These are phyloP conservation scores for Prunus salicina DNA, from an alignment of 306 rosid species.

Conservation along the genomic window DNA sequence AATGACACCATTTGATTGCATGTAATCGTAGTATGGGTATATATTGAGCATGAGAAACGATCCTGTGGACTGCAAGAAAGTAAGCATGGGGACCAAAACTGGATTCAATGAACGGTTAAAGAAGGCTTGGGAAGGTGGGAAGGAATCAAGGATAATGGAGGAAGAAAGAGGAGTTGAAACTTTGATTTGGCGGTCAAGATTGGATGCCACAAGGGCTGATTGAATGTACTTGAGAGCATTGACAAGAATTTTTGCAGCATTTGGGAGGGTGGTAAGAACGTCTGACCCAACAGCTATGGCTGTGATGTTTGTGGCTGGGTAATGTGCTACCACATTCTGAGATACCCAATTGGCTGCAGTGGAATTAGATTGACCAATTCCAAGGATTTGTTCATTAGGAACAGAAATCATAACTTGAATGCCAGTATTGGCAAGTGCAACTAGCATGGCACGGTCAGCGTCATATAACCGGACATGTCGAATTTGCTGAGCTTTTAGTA, in stretches of 20 bases:
- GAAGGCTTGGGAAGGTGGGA: slow-evolving; percentile 93
- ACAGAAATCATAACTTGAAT: slow-evolving; percentile 68
- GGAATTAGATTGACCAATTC: slow-evolving; percentile 76
- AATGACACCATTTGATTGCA: slow-evolving; percentile 75
- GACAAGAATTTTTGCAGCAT: slow-evolving; percentile 70
- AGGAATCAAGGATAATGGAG: slow-evolving; percentile 73
- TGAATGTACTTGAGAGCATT: slow-evolving; percentile 69
- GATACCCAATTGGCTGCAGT: slow-evolving; percentile 83
- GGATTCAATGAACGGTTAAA: slow-evolving; percentile 62
- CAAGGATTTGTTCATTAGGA: slow-evolving; percentile 75
- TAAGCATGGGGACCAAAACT: slow-evolving; percentile 69
- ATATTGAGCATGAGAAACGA: slow-evolving; percentile 75
- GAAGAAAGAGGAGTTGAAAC: slow-evolving; percentile 77
- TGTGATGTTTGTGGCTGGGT: slow-evolving; percentile 80
- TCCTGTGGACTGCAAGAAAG: slow-evolving; percentile 65
- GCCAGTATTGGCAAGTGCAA: slow-evolving; percentile 73
- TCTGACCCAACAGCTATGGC: slow-evolving; percentile 83
- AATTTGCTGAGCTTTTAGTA: slow-evolving; percentile 72
- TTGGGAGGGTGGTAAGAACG: slow-evolving; percentile 62
- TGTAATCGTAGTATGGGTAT: slow-evolving; percentile 84
- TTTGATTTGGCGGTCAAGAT: slow-evolving; percentile 72
- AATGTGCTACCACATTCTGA: slow-evolving; percentile 77
- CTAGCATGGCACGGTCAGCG: slow-evolving; percentile 70
- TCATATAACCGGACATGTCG: slow-evolving; percentile 62
- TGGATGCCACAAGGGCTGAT: slow-evolving; percentile 71